phyloP scores from a whole-genome alignment of 345 rosid species.

The Acer campestre region DNA sequence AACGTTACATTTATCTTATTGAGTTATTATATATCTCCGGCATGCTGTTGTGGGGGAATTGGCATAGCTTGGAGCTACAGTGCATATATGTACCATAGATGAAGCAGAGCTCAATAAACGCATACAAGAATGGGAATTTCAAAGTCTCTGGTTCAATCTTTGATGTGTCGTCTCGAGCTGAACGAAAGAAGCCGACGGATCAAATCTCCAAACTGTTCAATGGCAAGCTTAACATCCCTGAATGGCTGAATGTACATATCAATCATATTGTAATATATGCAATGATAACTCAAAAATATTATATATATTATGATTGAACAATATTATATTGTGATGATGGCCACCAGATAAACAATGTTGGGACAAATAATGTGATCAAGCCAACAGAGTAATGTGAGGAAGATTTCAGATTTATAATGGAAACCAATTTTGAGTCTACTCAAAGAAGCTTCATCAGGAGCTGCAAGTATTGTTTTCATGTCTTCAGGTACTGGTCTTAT shows the following conservation, averaged over 20 bases:
- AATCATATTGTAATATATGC: no score
- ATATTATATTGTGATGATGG: background rate
- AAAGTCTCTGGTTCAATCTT: conserved; percentile 40
- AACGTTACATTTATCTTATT: no score
- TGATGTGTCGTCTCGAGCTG: conserved; percentile 35
- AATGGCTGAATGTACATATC: conserved; percentile 28
- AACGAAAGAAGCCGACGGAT: conserved; percentile 34
- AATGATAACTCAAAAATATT: background rate
- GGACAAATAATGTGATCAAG: conserved; percentile 36
- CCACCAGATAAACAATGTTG: conserved; percentile 53
- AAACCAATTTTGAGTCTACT: conserved; percentile 56
- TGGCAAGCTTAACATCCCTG: conserved; percentile 42
- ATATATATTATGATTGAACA: background rate
- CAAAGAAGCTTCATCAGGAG: conserved; percentile 47
- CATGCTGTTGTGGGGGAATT: conserved; percentile 65
- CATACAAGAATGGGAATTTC: conserved; percentile 36
- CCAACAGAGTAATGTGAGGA: conserved; percentile 41
- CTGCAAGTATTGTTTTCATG: conserved; percentile 52
- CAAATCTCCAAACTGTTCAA: conserved; percentile 25
- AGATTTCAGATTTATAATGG: conserved; percentile 34
- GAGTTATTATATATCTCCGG: conserved; percentile 23
- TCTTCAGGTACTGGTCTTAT: conserved; percentile 45
- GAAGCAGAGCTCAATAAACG: conserved; percentile 49
- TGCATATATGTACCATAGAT: conserved; percentile 60
- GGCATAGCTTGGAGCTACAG: conserved; percentile 61